Percentiles rank a stretch among this genome's conserved stretches.
Evolutionary conservation across 2,329 filamentous ascomycete species (phyloP).

Genomic region (Neonectria faginata): DNA sequence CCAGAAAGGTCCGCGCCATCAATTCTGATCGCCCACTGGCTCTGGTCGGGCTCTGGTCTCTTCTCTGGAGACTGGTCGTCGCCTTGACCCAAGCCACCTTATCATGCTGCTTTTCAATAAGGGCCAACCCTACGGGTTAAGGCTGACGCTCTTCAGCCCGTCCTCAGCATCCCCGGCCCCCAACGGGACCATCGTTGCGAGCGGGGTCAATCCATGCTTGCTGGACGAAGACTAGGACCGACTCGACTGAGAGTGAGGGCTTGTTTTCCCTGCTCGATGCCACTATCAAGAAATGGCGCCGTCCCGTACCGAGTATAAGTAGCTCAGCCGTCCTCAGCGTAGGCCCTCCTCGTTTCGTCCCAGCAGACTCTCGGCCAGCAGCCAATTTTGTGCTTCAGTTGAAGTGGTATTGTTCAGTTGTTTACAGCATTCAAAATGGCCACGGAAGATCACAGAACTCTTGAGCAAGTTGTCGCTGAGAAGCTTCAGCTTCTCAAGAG

Average conservation of each 20-base stretch:
- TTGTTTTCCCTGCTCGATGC: not conserved
- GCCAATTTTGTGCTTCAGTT: not conserved
- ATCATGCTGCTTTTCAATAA: slow-evolving; percentile 11
- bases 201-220: slow-evolving; percentile 13
- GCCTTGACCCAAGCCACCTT: slow-evolving; percentile 1
- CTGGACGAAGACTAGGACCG: slow-evolving; percentile 2
- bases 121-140: not conserved
- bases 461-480: slow-evolving; percentile 22
- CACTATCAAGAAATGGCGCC: not conserved
- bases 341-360: not conserved
- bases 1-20: not conserved
- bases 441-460: slow-evolving; percentile 16
- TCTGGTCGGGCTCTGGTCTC: not conserved
- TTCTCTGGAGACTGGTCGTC: slow-evolving; percentile 5
- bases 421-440: slow-evolving; percentile 33
- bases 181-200: slow-evolving; percentile 10
- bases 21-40: not conserved
- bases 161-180: slow-evolving; percentile 13
- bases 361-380: not conserved
- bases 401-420: slow-evolving; percentile 7
- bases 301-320: slow-evolving; percentile 25
- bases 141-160: slow-evolving; percentile 5
- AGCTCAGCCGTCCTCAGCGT: slow-evolving; percentile 4
- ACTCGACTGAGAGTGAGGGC: not conserved
- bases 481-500: slow-evolving; percentile 51